A percentile compares a stretch with the other conserved stretches of the same genome.
Conservation (phyloP, 2,329 filamentous ascomycete genomes). For the Fusarium coicis region DNA sequence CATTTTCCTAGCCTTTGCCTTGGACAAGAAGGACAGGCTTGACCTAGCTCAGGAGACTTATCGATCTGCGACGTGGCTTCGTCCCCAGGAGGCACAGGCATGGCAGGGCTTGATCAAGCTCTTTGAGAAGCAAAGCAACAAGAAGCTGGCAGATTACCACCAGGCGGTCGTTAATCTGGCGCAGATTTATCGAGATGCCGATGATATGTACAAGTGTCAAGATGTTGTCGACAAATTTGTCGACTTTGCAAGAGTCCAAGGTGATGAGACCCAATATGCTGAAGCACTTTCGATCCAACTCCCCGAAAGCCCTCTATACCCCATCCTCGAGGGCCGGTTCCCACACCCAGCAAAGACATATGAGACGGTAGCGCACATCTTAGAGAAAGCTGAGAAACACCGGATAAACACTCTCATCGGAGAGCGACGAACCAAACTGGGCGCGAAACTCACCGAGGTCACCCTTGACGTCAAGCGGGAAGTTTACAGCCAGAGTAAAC, state of each 20-base stretch:
- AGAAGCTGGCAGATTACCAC: slow-evolving; percentile 79
- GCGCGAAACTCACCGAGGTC: slow-evolving; percentile 84
- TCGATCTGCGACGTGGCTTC: slow-evolving; percentile 74
- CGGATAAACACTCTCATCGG: slow-evolving; percentile 90
- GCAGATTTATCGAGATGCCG: slow-evolving; percentile 75
- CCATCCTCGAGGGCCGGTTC: slow-evolving; percentile 83
- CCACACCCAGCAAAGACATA: slow-evolving; percentile 84
- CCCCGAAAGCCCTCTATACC: slow-evolving; percentile 83
- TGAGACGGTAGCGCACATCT: slow-evolving; percentile 81
- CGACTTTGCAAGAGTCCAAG: slow-evolving; percentile 76
- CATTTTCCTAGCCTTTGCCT: slow-evolving; percentile 87
- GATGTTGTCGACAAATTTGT: slow-evolving; percentile 83
- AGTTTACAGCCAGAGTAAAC: slow-evolving; percentile 76
- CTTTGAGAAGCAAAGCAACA: slow-evolving; percentile 79
- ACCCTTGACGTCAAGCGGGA: slow-evolving; percentile 89
- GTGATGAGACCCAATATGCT: slow-evolving; percentile 78
- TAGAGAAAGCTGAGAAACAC: slow-evolving; percentile 87
- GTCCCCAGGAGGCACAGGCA: slow-evolving; percentile 80
- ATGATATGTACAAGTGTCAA: slow-evolving; percentile 72
- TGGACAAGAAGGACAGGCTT: slow-evolving; percentile 78
- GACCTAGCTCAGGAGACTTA: slow-evolving; percentile 84
- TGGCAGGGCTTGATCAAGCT: slow-evolving; percentile 91
- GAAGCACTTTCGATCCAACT: slow-evolving; percentile 80
- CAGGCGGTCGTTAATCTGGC: slow-evolving; percentile 78
- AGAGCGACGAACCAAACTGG: slow-evolving; percentile 86